Conservation (phyloP, 2,329 filamentous ascomycete genomes). For the Fusarium vanettenii region DNA sequence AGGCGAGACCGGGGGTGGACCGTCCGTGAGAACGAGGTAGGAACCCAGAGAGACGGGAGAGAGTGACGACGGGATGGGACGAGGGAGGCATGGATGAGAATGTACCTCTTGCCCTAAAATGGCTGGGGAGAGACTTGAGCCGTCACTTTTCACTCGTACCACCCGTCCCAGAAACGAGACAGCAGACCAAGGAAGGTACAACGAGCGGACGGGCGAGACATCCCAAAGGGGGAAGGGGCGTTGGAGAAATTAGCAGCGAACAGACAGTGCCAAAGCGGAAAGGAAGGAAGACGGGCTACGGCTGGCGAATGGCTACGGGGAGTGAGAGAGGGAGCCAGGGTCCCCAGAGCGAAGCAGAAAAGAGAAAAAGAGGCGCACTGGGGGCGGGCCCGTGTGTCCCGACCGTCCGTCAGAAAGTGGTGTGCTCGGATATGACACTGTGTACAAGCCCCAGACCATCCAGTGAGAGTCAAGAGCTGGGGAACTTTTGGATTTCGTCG, state of each 20-base stretch:
- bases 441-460: neutral
- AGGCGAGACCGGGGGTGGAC: slow-evolving; percentile 24
- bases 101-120: neutral
- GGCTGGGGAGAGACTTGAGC: neutral
- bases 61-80: slow-evolving; percentile 19
- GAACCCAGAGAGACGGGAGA: slow-evolving; percentile 17
- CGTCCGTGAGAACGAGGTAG: neutral
- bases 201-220: slow-evolving; percentile 27
- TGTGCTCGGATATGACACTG: neutral
- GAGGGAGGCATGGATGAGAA: neutral
- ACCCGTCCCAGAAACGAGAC: slow-evolving; percentile 13
- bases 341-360: neutral
- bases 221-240: slow-evolving; percentile 32
- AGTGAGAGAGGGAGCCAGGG: neutral
- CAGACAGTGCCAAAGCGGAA: slow-evolving; percentile 20
- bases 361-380: slow-evolving; percentile 8
- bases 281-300: neutral
- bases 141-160: slow-evolving; percentile 29
- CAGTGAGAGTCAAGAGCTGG: neutral
- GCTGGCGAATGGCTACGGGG: neutral
- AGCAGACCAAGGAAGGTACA: slow-evolving; percentile 20
- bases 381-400: slow-evolving; percentile 4
- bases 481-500: neutral
- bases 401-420: neutral
- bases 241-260: slow-evolving; percentile 40